Evolutionary conservation across 768 basidiomycete species (phyloP), one percentile per base, ranked within the genome.

Genomic region (Trametes gibbosa): DNA sequence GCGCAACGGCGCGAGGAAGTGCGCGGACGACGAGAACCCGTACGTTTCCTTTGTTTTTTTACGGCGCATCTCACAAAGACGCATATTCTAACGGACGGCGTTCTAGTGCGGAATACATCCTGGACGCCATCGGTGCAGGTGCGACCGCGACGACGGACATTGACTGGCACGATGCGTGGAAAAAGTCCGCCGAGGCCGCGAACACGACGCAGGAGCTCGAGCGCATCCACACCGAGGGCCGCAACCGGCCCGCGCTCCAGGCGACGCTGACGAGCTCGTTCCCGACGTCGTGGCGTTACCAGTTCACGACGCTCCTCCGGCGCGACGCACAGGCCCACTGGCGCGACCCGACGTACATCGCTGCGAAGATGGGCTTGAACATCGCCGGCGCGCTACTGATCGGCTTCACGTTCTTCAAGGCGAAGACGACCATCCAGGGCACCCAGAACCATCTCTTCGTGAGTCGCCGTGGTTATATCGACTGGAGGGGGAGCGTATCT

Each of bases 11-110:
- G 84, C 83, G 0, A 76, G 84, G 2, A 66, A 65, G n/a, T 94
- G 92, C 59, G 75, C 77, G 0, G 67, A 79, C 3, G 76, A 79
- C 0, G 92, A 85, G 69, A 95, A 95, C 67, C 91, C 92, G 73
- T 74, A 59, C 35, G 72, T 64, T 5, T 12, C 24, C 37, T 41
- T 8, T 14, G 10, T 23, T 17, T n/a, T 4, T 19, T 13, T 5
- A 14, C 19, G 2, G 14, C 7, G 29, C 5, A 13, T n/a, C 4
- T 29, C 6, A 10, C 14, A 8, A n/a, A 12, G 17, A n/a, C 19
- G 19, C 39, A 16, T 13, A 40, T 13, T 40, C 39, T n/a, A 19
- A 42, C 41, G 3, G 16, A 42, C 24, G 79, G 78, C 10, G 29
- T 32, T 32, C 4, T 10, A 32, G 29, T 14, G 78, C 78, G 0